Conservation (phyloP, 1,284 basidiomycete species). For the Pyrrhoderma noxium region DNA sequence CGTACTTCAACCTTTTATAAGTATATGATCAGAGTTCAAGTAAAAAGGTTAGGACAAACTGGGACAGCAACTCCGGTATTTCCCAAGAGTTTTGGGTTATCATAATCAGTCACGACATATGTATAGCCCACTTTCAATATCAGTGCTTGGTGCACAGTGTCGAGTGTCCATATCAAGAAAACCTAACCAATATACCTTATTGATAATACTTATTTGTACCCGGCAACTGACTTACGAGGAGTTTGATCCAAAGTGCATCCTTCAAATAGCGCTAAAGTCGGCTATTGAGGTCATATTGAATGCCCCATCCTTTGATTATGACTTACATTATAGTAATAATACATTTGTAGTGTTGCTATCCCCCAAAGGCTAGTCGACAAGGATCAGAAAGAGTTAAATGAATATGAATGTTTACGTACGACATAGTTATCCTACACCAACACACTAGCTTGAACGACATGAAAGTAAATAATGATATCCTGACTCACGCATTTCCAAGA, state of each 20-base stretch:
- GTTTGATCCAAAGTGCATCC: conserved; percentile 11
- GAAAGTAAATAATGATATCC: too few species aligned
- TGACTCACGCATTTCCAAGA: too few species aligned
- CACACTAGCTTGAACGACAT: too few species aligned
- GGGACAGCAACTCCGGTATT: conserved; percentile 7
- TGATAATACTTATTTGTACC: background rate
- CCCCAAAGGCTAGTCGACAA: conserved; percentile 2
- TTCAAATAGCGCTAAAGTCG: conserved; percentile 6
- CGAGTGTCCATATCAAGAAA: conserved; percentile 9
- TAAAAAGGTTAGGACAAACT: conserved; percentile 3
- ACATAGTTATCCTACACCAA: too few species aligned
- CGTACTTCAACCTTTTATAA: background rate
- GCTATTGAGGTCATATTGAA: background rate
- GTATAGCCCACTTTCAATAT: conserved; percentile 15
- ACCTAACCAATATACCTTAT: conserved; percentile 2
- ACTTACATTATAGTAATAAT: conserved; percentile 16
- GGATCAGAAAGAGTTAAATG: too few species aligned
- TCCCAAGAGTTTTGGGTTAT: conserved; percentile 7
- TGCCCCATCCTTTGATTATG: background rate
- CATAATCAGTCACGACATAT: conserved; percentile 15
- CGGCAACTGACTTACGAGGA: conserved; percentile 2
- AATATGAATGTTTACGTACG: too few species aligned
- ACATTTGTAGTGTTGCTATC: conserved; percentile 1
- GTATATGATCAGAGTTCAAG: background rate
- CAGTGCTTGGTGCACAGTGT: conserved; percentile 17